These are phyloP conservation scores for Otatea glauca DNA, from an alignment of 176 grass and related monocot species.

Conservation along the genomic window DNA sequence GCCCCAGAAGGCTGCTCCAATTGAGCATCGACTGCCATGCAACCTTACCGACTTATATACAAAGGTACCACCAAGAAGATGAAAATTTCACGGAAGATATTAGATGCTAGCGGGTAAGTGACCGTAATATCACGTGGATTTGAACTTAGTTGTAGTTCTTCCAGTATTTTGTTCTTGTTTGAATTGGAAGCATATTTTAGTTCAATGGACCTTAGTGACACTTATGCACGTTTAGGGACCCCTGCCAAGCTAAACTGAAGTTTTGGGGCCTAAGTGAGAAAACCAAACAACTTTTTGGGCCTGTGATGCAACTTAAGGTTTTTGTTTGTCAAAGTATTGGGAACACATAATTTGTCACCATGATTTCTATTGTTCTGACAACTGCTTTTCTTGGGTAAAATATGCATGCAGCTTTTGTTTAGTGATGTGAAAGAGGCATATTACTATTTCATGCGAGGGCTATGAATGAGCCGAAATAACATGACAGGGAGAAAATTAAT, in stretches of 20 bases:
- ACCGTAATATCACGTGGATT: slow-evolving; percentile 4
- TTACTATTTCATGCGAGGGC: slow-evolving; percentile 18
- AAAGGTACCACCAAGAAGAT: slow-evolving; percentile 84
- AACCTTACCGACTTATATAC: slow-evolving; percentile 81
- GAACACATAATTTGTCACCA: background rate
- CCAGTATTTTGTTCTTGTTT: background rate
- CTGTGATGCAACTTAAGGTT: background rate
- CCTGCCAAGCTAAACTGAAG: background rate
- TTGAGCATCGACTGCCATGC: slow-evolving; percentile 71
- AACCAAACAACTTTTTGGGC: background rate
- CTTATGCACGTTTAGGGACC: slow-evolving; percentile 3
- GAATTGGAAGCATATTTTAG: slow-evolving; percentile 16
- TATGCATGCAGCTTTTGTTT: background rate
- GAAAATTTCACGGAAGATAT: slow-evolving; percentile 88
- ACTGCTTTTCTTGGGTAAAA: slow-evolving; percentile 5
- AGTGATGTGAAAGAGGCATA: slow-evolving; percentile 24
- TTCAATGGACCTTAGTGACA: background rate
- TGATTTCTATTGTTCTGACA: background rate
- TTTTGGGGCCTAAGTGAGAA: background rate
- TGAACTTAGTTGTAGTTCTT: slow-evolving; percentile 19
- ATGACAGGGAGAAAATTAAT: background rate
- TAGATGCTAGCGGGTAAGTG: slow-evolving; percentile 68
- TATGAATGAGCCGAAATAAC: background rate
- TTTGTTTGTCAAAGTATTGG: background rate
- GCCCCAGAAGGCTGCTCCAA: slow-evolving; percentile 55